These are phyloP conservation scores for Cucurbita ficifolia DNA, from an alignment of 306 rosid species.

Conservation along the genomic window DNA sequence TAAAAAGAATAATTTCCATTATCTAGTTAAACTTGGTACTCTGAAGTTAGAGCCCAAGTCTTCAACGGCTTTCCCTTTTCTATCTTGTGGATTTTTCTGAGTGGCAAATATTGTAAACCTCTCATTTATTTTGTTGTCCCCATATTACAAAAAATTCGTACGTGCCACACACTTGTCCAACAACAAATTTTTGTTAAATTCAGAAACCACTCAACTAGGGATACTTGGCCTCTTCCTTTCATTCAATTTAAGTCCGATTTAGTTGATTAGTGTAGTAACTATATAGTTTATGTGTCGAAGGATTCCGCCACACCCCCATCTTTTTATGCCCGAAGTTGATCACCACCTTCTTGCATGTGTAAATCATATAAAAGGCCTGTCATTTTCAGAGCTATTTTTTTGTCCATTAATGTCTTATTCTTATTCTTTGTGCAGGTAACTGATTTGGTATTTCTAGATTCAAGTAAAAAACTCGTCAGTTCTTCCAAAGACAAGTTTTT, in stretches of 20 bases:
- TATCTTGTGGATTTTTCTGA: not conserved
- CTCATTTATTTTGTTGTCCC: not conserved
- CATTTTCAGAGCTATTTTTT: not conserved
- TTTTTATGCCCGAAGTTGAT: not conserved
- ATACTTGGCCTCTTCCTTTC: not conserved
- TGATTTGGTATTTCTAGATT: conserved; percentile 57
- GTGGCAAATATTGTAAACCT: not conserved
- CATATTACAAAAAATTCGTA: not conserved
- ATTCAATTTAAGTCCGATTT: not conserved
- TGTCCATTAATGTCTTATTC: not conserved
- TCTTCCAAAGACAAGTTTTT: conserved; percentile 88
- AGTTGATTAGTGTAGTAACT: not conserved
- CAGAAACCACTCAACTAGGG: not conserved
- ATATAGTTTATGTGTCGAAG: not conserved
- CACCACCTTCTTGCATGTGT: not conserved
- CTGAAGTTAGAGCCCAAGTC: conserved; percentile 11
- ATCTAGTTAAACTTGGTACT: conserved; percentile 14
- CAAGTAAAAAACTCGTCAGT: conserved; percentile 67
- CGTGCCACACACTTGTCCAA: not conserved
- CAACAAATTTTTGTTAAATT: not conserved
- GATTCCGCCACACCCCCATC: not conserved
- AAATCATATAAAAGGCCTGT: not conserved
- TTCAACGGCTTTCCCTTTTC: not conserved
- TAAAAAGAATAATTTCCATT: not conserved
- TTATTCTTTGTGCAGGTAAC: conserved; percentile 53